phyloP scores from a whole-genome alignment of 1,284 basidiomycete species.

The Rhodotorula sp. region DNA sequence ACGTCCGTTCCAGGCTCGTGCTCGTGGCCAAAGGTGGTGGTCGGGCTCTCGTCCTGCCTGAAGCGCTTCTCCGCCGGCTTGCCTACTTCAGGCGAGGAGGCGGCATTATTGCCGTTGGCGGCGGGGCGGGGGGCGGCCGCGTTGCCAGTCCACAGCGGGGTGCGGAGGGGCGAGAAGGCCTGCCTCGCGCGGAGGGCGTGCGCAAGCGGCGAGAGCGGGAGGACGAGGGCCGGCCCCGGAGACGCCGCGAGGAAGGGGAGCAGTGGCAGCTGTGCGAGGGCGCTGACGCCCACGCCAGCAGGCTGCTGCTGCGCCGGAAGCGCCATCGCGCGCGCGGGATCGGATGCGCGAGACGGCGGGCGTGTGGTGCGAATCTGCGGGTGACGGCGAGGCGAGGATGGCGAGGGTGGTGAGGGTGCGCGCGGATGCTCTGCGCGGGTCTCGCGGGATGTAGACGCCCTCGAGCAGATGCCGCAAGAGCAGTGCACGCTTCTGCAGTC shows the following conservation, averaged over 20 bases:
- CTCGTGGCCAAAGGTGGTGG: not conserved
- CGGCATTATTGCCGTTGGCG: too few relatives aligned
- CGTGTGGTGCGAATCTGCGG: too few relatives aligned
- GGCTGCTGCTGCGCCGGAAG: not conserved
- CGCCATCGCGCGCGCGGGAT: not conserved
- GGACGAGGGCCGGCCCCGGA: constrained; percentile 22
- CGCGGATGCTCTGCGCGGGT: too few relatives aligned
- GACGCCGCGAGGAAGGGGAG: constrained; percentile 25
- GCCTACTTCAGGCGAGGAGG: not conserved
- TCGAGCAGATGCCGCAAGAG: too few relatives aligned
- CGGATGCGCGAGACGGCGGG: too few relatives aligned
- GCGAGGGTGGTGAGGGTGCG: too few relatives aligned
- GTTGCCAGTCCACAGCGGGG: constrained; percentile 6
- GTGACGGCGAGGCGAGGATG: too few relatives aligned
- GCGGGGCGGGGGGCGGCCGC: not conserved
- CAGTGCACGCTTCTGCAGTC: too few relatives aligned
- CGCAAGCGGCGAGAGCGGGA: constrained; percentile 17
- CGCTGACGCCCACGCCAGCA: not conserved
- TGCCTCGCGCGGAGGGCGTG: constrained; percentile 6
- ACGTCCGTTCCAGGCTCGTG: not conserved
- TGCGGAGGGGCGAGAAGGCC: not conserved
- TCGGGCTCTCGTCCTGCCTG: not conserved
- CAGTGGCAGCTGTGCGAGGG: constrained; percentile 25
- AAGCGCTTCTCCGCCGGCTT: not conserved
- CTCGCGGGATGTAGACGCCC: too few relatives aligned